phyloP scores from a whole-genome alignment of 192 early-diverging fungal genomes.

The Coemansia sp. region DNA sequence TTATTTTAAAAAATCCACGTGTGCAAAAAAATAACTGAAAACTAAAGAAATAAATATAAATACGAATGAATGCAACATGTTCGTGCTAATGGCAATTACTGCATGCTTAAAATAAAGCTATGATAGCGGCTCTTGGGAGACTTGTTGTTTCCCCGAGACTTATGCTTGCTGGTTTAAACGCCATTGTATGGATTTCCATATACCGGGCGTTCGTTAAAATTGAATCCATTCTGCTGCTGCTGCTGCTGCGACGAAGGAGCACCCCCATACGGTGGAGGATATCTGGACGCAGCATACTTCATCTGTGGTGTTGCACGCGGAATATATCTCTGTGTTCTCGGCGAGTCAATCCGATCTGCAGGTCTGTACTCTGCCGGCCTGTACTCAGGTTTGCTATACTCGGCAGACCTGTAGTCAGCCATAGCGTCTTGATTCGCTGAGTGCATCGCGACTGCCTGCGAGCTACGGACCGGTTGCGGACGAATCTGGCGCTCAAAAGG shows the following conservation, averaged over 20 bases:
- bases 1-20: neutral
- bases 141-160: neutral
- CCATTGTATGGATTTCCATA: neutral
- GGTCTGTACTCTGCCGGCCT: conserved; percentile 5
- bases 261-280: conserved; percentile 1
- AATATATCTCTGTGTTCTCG: neutral
- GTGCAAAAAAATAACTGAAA: neutral
- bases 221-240: neutral
- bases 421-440: neutral
- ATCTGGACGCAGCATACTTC: conserved; percentile 5
- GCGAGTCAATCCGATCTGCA: neutral
- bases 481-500: neutral
- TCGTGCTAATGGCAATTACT: neutral
- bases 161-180: neutral
- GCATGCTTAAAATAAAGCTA: neutral
- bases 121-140: neutral
- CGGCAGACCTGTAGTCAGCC: neutral
- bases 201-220: neutral
- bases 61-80: neutral
- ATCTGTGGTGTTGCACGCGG: conserved; percentile 3
- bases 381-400: neutral
- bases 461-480: neutral
- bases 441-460: neutral
- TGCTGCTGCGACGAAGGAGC: neutral
- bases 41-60: neutral